Base-by-base conservation (phyloP, 2,329 filamentous ascomycete species). In the Cladophialophora psammophila region DNA sequence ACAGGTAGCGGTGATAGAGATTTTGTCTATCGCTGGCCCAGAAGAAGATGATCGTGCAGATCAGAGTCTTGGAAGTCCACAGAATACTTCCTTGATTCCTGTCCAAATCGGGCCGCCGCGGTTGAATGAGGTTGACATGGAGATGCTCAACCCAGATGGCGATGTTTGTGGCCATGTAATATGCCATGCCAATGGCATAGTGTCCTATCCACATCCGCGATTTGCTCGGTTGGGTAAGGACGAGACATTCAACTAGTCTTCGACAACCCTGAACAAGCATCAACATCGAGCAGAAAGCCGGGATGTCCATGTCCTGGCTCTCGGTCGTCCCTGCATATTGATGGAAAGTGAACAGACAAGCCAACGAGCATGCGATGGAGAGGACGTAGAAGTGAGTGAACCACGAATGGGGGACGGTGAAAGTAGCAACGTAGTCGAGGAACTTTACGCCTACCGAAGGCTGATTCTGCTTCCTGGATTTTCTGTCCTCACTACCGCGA, bases 181-280 rank as follows among this genome's bases (percentile, higher is more conserved):
- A 98, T 9, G 81, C 79, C 58, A 95, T 78, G 0, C 93, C 95
- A 48, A 97, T 77, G 15, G 90, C 70, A 90, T 93, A 98, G 76
- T 97, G 91, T 15, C 89, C 86, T 69, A 94, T 79, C 88, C 90
- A 93, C 94, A 99, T 99, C 64, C 83, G 87, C 18, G 92, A 92
- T 26, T 84, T 84, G 2, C 89, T 92, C 3, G 88, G 85, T 75
- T 87, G 90, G 59, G 85, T 81, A 13, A 68, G 84, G 50, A 80
- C 79, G 50, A 89, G 74, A 73, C 88, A 91, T 80, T 98, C 95
- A 72, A 89, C 91, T 45, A 97, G 80, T 59, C 95, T 88, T 69
- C 94, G 87, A 8, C 78, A 77, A 48, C 90, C 91, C 78, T 98
- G 95, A 7, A 91, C 77, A 26, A 88, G 78, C 87, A 97, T 90